Conservation (phyloP, 768 basidiomycete genomes). For the Xerocomellus chrysenteron region DNA sequence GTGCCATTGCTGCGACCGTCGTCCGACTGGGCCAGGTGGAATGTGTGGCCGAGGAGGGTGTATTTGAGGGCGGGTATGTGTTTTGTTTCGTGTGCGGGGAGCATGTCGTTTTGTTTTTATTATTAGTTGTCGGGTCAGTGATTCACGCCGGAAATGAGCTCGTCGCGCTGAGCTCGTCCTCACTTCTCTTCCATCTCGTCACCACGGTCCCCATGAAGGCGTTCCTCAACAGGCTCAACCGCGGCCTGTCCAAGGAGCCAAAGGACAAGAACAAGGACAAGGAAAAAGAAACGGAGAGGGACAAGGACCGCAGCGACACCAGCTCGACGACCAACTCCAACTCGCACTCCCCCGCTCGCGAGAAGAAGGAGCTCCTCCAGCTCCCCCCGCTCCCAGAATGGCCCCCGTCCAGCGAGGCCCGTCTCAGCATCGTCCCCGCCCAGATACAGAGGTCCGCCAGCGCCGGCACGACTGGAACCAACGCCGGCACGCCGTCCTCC, state of each 20-base stretch:
- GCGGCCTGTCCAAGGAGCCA: constrained; percentile 48
- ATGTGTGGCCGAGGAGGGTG: constrained; percentile 38
- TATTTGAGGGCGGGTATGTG: constrained; percentile 51
- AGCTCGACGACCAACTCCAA: constrained; percentile 27
- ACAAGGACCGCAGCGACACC: constrained; percentile 34
- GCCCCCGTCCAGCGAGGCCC: constrained; percentile 50
- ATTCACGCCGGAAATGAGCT: constrained; percentile 25
- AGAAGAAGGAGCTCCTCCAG: constrained; percentile 52
- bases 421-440: constrained; percentile 12
- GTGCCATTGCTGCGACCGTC: constrained; percentile 75
- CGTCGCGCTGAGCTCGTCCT: constrained; percentile 12
- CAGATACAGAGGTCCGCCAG: constrained; percentile 32
- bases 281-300: constrained; percentile 34
- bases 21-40: constrained; percentile 55
- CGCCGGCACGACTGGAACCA: constrained; percentile 34
- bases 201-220: constrained; percentile 68
- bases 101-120: background rate
- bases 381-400: constrained; percentile 65
- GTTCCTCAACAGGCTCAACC: constrained; percentile 74
- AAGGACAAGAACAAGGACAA: constrained; percentile 63
- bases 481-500: constrained; percentile 43
- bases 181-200: background rate
- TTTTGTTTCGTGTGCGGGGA: constrained; percentile 66
- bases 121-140: background rate
- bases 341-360: constrained; percentile 40